Conservation (phyloP, 2,329 filamentous ascomycete species). For the Rugonectria rugulosa region DNA sequence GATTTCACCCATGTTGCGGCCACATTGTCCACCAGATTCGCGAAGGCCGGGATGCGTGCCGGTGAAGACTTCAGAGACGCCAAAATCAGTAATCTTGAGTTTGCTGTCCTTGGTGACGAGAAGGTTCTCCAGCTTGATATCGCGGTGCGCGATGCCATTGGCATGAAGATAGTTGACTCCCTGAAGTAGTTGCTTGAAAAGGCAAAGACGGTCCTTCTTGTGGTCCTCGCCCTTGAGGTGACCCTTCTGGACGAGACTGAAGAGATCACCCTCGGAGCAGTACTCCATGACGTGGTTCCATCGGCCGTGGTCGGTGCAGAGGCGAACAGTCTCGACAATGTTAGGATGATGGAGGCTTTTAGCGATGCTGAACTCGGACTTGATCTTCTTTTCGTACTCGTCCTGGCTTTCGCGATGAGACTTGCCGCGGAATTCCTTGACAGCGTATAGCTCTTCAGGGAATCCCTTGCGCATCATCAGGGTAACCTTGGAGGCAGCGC, state of each 20-base stretch:
- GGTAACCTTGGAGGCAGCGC: constrained; percentile 82
- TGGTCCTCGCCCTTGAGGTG: constrained; percentile 72
- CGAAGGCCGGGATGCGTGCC: constrained; percentile 82
- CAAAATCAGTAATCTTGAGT: constrained; percentile 92
- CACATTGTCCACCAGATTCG: constrained; percentile 76
- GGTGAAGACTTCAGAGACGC: constrained; percentile 85
- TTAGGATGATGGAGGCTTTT: constrained; percentile 88
- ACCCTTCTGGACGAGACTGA: constrained; percentile 74
- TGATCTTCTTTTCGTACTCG: constrained; percentile 89
- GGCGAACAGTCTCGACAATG: constrained; percentile 79
- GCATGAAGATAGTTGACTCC: constrained; percentile 83
- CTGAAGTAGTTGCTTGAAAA: constrained; percentile 89
- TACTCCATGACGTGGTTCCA: constrained; percentile 97
- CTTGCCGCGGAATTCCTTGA: constrained; percentile 86
- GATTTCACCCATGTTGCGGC: constrained; percentile 73
- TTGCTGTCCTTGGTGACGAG: constrained; percentile 80
- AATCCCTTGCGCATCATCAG: constrained; percentile 78
- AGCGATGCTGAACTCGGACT: constrained; percentile 87
- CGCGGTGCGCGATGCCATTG: constrained; percentile 87
- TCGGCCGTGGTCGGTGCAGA: constrained; percentile 76
- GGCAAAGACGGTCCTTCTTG: constrained; percentile 74
- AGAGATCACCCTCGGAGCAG: constrained; percentile 83
- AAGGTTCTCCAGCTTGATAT: constrained; percentile 90
- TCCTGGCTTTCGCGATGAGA: constrained; percentile 71
- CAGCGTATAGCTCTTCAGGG: constrained; percentile 74